Evolutionary conservation across 768 basidiomycete species (phyloP).

Genomic region (Cubamyces sp.): DNA sequence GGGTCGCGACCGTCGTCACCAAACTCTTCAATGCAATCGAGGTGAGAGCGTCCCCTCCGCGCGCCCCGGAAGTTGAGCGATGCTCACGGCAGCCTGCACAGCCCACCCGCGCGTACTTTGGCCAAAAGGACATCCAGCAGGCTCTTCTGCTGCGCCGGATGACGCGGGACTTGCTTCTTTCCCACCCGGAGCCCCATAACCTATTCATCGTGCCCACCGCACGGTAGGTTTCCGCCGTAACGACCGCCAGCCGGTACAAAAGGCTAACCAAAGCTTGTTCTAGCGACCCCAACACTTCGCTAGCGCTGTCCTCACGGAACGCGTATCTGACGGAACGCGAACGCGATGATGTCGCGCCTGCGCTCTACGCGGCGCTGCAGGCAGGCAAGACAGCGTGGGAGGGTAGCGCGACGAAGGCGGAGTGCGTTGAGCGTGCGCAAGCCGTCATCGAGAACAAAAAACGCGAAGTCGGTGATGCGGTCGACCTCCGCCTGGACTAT

Average conservation of each 20-base stretch:
- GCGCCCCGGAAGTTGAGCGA: background rate
- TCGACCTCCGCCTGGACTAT: conserved; percentile 77
- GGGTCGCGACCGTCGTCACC: conserved; percentile 92
- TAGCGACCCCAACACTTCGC: conserved; percentile 53
- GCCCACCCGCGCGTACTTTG: conserved; percentile 94
- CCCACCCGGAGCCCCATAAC: conserved; percentile 70
- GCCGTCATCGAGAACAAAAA: conserved; percentile 41
- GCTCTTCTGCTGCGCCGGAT: conserved; percentile 82
- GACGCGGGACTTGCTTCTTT: conserved; percentile 77
- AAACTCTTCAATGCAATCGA: conserved; percentile 94
- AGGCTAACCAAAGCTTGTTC: no score
- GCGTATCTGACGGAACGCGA: conserved; percentile 73
- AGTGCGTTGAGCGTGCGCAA: conserved; percentile 50
- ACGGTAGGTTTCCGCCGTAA: conserved; percentile 42
- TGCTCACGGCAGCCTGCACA: conserved; percentile 34
- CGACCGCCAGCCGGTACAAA: no score
- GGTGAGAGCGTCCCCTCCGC: conserved; percentile 45
- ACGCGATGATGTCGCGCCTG: conserved; percentile 61
- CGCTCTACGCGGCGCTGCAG: conserved; percentile 70
- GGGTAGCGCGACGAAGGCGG: conserved; percentile 50
- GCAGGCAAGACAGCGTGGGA: conserved; percentile 62
- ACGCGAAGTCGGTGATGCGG: conserved; percentile 27
- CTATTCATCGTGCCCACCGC: conserved; percentile 89
- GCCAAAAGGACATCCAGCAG: conserved; percentile 99
- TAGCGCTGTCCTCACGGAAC: conserved; percentile 93